phyloP scores from a whole-genome alignment of 2,329 filamentous ascomycete species.

The Cercospora nicotianae region DNA sequence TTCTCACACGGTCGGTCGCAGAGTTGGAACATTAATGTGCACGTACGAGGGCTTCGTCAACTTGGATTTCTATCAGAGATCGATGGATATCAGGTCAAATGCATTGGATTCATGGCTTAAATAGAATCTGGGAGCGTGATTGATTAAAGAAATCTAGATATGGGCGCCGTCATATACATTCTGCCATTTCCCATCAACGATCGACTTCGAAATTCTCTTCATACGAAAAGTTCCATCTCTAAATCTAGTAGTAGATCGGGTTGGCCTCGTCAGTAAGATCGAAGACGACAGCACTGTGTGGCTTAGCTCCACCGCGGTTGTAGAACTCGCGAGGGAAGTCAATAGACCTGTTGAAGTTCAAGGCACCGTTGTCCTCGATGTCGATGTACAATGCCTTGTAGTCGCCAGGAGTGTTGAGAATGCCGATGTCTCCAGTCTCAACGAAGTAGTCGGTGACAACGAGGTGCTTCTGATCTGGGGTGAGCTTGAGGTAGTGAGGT shows the following conservation, averaged over 20 bases:
- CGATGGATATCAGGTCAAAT: neutral
- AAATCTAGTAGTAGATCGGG: neutral
- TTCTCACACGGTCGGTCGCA: too few relatives aligned
- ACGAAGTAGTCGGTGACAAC: slow-evolving; percentile 67
- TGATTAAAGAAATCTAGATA: neutral
- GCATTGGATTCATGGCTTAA: neutral
- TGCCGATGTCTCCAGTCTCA: slow-evolving; percentile 59
- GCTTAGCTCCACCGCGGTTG: slow-evolving; percentile 57
- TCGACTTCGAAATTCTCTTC: neutral
- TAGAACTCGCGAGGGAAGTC: slow-evolving; percentile 57
- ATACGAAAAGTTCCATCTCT: neutral
- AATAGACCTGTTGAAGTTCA: slow-evolving; percentile 61
- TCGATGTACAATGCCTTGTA: slow-evolving; percentile 65
- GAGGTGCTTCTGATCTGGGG: slow-evolving; percentile 64
- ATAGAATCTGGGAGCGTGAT: neutral
- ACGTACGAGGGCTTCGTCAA: neutral
- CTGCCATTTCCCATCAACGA: neutral
- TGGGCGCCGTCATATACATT: neutral
- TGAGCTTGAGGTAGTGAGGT: slow-evolving; percentile 65
- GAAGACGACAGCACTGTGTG: slow-evolving; percentile 41
- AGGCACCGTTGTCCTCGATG: slow-evolving; percentile 54
- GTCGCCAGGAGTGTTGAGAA: slow-evolving; percentile 60
- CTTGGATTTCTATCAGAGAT: neutral
- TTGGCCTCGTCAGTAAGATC: neutral
- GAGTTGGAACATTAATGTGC: too few relatives aligned